Evolutionary conservation across 768 basidiomycete genomes (phyloP), one percentile per base, ranked within the genome.

Genomic region (Clathrus columnatus): DNA sequence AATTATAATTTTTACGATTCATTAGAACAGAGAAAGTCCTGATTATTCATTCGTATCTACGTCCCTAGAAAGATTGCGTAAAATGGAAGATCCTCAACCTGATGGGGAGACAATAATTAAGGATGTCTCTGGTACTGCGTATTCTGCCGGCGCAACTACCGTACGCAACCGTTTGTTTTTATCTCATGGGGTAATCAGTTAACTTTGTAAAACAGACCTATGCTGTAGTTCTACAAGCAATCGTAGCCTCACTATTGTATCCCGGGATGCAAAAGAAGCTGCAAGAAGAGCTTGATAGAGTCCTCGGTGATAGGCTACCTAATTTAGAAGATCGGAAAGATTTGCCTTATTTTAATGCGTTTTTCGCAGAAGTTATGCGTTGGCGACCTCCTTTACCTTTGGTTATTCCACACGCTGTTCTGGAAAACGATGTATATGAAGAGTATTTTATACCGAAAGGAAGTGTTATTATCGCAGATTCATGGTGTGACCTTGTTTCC

Each of bases 281-380:
- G 4, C 88, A 90, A 50, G 73, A 75, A 50, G 91, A 93, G 63
- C 79, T 95, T 6, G 82, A 80, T 62, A 73, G 76, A 20, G 76
- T 75, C 2, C 71, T 84, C 6, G 82, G 65, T n/a, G n/a, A n/a
- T n/a, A n/a, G n/a, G n/a, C n/a, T n/a, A n/a, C n/a, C n/a, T n/a
- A n/a, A n/a, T n/a, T n/a, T 17, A 36, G n/a, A n/a, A n/a, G n/a
- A n/a, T n/a, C n/a, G n/a, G n/a, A n/a, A n/a, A n/a, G n/a, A n/a
- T n/a, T n/a, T 57, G 24, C 56, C 56, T 5, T 57, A 57, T 28
- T 21, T 50, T 10, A 28, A 57, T 42, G 56, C 56, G 7, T 29
- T 50, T 7, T 28, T 54, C 24, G 43, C 26, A 11, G 56, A 57
- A 26, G 49, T 50, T 20, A n/a, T 18, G 10, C 21, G 56, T 8